phyloP scores from a whole-genome alignment of 2,329 filamentous ascomycete genomes.

The Cladosporium colombiae region DNA sequence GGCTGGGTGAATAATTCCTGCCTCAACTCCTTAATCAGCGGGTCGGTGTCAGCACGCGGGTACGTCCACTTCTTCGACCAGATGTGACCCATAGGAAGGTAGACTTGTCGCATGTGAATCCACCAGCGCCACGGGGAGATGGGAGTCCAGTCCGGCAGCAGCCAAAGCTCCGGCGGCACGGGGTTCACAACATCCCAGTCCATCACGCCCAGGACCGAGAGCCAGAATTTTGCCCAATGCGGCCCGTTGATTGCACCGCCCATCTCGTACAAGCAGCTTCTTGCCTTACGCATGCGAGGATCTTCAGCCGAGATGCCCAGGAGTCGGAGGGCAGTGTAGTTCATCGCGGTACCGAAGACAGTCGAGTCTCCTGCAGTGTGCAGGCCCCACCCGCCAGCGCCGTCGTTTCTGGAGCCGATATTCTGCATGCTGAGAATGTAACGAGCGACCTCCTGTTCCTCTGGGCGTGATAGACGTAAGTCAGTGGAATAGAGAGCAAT shows the following conservation, averaged over 20 bases:
- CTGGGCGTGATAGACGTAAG: conserved; percentile 77
- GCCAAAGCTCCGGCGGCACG: conserved; percentile 89
- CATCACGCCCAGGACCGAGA: conserved; percentile 78
- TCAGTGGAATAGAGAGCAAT: conserved; percentile 87
- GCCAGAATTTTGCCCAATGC: conserved; percentile 98
- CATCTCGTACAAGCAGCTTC: conserved; percentile 77
- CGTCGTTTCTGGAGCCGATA: conserved; percentile 50
- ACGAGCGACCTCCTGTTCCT: conserved; percentile 85
- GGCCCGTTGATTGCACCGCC: conserved; percentile 82
- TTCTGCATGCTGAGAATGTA: conserved; percentile 86
- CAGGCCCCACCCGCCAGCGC: conserved; percentile 95
- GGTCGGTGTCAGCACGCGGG: conserved; percentile 61
- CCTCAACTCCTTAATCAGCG: conserved; percentile 69
- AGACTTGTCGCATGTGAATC: conserved; percentile 98
- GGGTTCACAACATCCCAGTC: conserved; percentile 94
- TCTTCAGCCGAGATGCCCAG: conserved; percentile 83
- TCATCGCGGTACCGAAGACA: conserved; percentile 86
- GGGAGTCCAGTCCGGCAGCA: conserved; percentile 40
- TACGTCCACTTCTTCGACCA: conserved; percentile 82
- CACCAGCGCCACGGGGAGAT: conserved; percentile 43
- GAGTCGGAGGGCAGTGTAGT: conserved; percentile 79
- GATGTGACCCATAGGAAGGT: conserved; percentile 85
- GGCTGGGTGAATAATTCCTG: conserved; percentile 81
- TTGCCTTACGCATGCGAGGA: conserved; percentile 79
- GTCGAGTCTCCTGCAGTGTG: conserved; percentile 93